A percentile compares a stretch with the other conserved stretches of the same genome.
Conservation (phyloP, 371 early-diverging fungal species). For the Actinomortierella ambigua region DNA sequence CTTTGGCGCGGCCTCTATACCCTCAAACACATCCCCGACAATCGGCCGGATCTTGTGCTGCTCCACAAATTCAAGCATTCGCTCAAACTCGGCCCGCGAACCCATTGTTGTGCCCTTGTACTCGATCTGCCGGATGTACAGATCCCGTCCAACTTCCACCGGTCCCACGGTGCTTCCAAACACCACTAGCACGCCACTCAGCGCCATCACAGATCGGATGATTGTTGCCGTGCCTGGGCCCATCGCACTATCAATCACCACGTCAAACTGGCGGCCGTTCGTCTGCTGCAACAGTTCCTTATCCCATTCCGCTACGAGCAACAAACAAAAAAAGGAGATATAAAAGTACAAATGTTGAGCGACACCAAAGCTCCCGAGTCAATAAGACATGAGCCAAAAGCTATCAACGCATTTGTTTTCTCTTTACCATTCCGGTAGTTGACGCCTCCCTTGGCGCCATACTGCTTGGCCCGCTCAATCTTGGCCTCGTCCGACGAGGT, state of each 20-base stretch:
- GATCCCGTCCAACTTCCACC: neutral
- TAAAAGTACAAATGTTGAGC: too few species aligned
- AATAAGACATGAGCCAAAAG: neutral
- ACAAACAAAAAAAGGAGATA: neutral
- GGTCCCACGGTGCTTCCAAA: constrained; percentile 1
- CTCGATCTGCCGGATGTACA: constrained; percentile 53
- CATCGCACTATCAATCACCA: constrained; percentile 72
- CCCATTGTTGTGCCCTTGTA: constrained; percentile 65
- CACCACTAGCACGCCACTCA: constrained; percentile 5
- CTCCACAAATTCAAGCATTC: constrained; percentile 17
- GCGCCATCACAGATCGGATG: neutral
- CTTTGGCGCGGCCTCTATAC: neutral
- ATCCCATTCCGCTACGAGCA: constrained; percentile 2
- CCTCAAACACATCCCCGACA: constrained; percentile 6
- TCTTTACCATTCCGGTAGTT: constrained; percentile 62
- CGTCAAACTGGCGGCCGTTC: constrained; percentile 33
- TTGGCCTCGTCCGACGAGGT: constrained; percentile 65
- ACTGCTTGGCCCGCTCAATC: constrained; percentile 56
- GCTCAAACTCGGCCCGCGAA: constrained; percentile 19
- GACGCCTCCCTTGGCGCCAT: constrained; percentile 72
- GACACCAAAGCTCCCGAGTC: too few species aligned
- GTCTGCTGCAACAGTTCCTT: neutral
- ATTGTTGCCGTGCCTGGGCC: constrained; percentile 44
- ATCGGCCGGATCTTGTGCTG: constrained; percentile 10
- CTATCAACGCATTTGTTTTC: neutral